Percentiles rank a stretch among this genome's conserved stretches.
Evolutionary conservation across 768 basidiomycete genomes (phyloP).

Genomic region (Calocera cornea): DNA sequence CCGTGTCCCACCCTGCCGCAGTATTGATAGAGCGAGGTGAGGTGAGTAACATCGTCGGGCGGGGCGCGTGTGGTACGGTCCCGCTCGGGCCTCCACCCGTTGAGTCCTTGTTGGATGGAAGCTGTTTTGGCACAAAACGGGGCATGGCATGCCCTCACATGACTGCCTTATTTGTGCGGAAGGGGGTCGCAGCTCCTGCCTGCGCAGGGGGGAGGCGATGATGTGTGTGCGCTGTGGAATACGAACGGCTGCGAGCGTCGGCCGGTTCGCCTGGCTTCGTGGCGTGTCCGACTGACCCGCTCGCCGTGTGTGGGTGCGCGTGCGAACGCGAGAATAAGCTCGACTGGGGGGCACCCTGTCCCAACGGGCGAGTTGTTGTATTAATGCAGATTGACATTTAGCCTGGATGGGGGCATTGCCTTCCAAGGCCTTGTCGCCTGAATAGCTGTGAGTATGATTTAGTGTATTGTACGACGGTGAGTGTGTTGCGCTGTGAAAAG

Average conservation of each 20-base stretch:
- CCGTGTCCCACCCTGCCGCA: background rate
- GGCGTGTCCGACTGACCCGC: background rate
- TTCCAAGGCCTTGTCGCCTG: background rate
- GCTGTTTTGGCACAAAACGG: background rate
- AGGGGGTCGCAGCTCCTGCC: background rate
- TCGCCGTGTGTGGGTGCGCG: background rate
- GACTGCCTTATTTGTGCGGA: slow-evolving; percentile 3
- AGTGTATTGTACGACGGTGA: no score
- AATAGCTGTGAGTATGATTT: no score
- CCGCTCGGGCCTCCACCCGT: background rate
- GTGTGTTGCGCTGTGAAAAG: background rate
- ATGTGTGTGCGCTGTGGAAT: background rate
- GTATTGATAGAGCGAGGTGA: background rate
- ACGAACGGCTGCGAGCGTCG: background rate
- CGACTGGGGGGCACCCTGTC: background rate
- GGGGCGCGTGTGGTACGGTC: background rate
- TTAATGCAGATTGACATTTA: background rate
- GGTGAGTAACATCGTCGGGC: background rate
- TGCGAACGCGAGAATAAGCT: background rate
- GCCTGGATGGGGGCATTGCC: no score
- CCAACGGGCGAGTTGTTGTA: no score
- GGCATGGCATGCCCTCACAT: background rate
- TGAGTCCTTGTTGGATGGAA: background rate
- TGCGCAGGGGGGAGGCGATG: background rate
- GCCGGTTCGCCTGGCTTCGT: background rate